Conservation (phyloP, 192 early-diverging fungal species). For the Linnemannia exigua region DNA sequence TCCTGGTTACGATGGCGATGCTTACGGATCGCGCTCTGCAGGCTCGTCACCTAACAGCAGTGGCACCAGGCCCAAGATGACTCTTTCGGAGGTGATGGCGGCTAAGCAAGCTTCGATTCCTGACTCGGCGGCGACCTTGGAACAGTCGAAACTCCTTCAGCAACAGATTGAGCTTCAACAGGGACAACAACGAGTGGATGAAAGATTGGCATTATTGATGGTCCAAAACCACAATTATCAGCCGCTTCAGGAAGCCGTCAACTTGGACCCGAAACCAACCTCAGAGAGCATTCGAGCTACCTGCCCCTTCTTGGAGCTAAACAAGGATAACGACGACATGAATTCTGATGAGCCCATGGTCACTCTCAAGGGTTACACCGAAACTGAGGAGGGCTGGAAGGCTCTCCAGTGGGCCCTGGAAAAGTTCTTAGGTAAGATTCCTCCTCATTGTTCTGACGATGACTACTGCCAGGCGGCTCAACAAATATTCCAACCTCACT, state of each 20-base stretch:
- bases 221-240: background rate
- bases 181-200: constrained; percentile 9
- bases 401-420: constrained; percentile 31
- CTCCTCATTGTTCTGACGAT: background rate
- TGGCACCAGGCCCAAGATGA: background rate
- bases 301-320: constrained; percentile 44
- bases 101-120: constrained; percentile 39
- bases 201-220: constrained; percentile 2
- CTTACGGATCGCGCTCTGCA: background rate
- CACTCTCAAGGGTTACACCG: constrained; percentile 44
- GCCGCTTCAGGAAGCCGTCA: background rate
- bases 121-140: constrained; percentile 33
- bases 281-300: background rate
- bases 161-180: constrained; percentile 5
- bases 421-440: constrained; percentile 30
- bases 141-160: constrained; percentile 15
- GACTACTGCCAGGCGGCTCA: too few species aligned
- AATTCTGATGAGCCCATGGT: constrained; percentile 5
- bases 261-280: background rate
- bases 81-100: constrained; percentile 23
- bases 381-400: constrained; percentile 51
- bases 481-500: too few species aligned
- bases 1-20: background rate
- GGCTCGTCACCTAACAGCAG: background rate
- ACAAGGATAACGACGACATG: background rate